Conservation (phyloP, 768 basidiomycete genomes). For the Psilocybe azurescens region DNA sequence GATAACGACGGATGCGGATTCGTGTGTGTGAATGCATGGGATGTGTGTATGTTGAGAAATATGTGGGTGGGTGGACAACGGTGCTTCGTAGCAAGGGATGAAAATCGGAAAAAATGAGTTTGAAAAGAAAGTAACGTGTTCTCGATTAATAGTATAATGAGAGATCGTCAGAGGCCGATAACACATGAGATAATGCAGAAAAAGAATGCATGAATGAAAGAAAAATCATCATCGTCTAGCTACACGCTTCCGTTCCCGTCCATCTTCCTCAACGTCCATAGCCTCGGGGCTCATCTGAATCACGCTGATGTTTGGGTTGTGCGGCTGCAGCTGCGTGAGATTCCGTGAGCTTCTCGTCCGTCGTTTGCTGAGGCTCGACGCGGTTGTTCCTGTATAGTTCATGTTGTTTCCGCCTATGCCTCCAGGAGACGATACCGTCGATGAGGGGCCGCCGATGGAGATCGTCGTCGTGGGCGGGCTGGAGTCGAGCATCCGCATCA, state of each 20-base stretch:
- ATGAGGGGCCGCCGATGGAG: constrained; percentile 41
- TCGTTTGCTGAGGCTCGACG: constrained; percentile 41
- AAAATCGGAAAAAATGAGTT: constrained; percentile 6
- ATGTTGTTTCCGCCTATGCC: constrained; percentile 26
- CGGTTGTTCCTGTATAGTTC: constrained; percentile 19
- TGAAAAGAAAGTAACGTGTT: constrained; percentile 5
- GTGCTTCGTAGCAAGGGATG: constrained; percentile 7
- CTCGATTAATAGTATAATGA: constrained; percentile 10
- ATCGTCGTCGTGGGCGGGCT: constrained; percentile 35
- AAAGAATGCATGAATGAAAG: neutral
- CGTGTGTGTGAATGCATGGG: neutral
- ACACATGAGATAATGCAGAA: neutral
- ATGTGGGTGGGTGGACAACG: constrained; percentile 6
- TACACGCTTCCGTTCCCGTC: constrained; percentile 76
- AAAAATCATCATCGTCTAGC: constrained; percentile 58
- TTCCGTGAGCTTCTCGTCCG: constrained; percentile 59
- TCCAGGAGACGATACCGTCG: constrained; percentile 33
- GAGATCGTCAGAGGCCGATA: neutral
- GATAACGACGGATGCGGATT: constrained; percentile 3
- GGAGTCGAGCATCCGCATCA: constrained; percentile 79
- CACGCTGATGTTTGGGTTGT: constrained; percentile 44
- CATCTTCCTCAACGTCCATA: constrained; percentile 82
- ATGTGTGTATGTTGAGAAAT: constrained; percentile 4
- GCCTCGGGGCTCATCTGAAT: constrained; percentile 45
- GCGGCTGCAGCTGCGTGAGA: constrained; percentile 35